A percentile compares a stretch with the other conserved stretches of the same genome.
Evolutionary conservation across 2,329 filamentous ascomycete genomes (phyloP).

Genomic region (Aspergillus sergii): DNA sequence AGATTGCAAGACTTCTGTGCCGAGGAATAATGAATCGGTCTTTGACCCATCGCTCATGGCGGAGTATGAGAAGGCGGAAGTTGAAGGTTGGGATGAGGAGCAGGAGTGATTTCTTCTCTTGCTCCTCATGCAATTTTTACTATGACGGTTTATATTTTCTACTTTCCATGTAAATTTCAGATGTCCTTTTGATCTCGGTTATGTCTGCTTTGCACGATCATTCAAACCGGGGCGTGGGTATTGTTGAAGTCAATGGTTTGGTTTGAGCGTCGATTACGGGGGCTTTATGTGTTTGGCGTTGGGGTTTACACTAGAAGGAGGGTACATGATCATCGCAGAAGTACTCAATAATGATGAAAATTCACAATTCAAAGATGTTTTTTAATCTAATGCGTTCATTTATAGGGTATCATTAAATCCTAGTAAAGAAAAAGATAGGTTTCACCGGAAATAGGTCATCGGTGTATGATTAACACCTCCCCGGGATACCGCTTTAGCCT

Average conservation of each 20-base stretch:
- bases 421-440: background rate
- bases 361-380: background rate
- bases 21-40: slow-evolving; percentile 68
- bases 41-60: slow-evolving; percentile 76
- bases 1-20: slow-evolving; percentile 76
- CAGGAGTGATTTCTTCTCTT: slow-evolving; percentile 56
- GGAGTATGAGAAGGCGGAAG: slow-evolving; percentile 71
- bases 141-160: slow-evolving; percentile 6
- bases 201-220: background rate
- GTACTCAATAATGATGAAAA: background rate
- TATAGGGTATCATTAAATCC: slow-evolving; percentile 15
- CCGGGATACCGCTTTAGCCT: slow-evolving; percentile 47
- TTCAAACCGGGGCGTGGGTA: background rate
- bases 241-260: background rate
- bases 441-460: slow-evolving; percentile 30
- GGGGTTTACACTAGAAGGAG: background rate
- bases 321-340: background rate
- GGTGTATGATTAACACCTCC: slow-evolving; percentile 51
- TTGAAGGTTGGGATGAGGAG: slow-evolving; percentile 80
- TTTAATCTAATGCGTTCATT: background rate
- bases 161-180: background rate
- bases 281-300: slow-evolving; percentile 6
- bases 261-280: background rate
- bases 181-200: background rate
- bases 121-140: background rate